phyloP scores from a whole-genome alignment of 352 stramenopile species.

The Phytophthora tentaculata region DNA sequence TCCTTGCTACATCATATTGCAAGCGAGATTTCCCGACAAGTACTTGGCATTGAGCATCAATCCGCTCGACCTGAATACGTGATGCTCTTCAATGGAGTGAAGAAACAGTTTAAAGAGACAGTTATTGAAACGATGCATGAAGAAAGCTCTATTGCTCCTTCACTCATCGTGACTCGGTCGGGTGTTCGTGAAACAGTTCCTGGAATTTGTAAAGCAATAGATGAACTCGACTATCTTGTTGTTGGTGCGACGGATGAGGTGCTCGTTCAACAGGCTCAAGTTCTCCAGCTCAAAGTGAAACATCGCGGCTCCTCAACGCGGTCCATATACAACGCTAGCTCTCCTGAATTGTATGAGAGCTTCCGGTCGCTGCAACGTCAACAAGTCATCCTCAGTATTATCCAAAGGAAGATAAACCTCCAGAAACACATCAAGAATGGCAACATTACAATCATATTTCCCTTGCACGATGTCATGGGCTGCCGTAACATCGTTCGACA shows the following conservation, averaged over 20 bases:
- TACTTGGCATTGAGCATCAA: conserved; percentile 44
- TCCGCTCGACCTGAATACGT: conserved; percentile 62
- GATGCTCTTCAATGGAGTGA: conserved; percentile 68
- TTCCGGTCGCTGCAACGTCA: conserved; percentile 79
- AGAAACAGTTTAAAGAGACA: conserved; percentile 73
- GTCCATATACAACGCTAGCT: conserved; percentile 55
- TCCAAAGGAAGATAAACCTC: conserved; percentile 75
- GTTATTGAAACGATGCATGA: conserved; percentile 76
- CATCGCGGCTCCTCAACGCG: conserved; percentile 65
- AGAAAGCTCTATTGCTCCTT: conserved; percentile 63
- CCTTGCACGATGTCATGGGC: conserved; percentile 65
- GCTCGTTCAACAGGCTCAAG: conserved; percentile 63
- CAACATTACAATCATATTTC: conserved; percentile 71
- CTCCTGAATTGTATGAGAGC: conserved; percentile 64
- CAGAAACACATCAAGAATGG: conserved; percentile 58
- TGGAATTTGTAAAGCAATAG: not conserved
- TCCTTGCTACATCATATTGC: conserved; percentile 68
- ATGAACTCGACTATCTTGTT: conserved; percentile 62
- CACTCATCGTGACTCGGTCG: conserved; percentile 51
- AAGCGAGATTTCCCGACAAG: conserved; percentile 37
- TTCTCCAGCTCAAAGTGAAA: conserved; percentile 75
- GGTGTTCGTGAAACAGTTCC: conserved; percentile 29
- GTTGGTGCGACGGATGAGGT: conserved; percentile 64
- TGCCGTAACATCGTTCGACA: conserved; percentile 69
- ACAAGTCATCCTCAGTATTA: conserved; percentile 77